phyloP scores from a whole-genome alignment of 805 yeast species.

The Saccharomycopsis babjevae region DNA sequence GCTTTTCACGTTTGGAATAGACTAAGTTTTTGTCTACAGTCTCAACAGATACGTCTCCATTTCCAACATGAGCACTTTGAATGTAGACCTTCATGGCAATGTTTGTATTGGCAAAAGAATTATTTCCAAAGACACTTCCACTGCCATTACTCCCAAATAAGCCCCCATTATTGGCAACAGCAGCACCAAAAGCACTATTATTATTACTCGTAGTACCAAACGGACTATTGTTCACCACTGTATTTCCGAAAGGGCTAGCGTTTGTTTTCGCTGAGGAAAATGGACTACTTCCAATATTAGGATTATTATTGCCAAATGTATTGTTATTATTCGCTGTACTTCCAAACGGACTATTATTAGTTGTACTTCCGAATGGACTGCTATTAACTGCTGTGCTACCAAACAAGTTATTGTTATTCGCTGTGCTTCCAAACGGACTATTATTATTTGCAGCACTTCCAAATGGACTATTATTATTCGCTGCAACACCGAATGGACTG shows the following conservation, averaged over 20 bases:
- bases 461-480: not conserved
- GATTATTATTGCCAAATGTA: not conserved
- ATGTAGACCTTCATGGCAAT: not conserved
- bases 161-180: not conserved
- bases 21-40: not conserved
- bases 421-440: not conserved
- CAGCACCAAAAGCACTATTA: not conserved
- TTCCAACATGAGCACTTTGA: not conserved
- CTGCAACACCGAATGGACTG: not conserved
- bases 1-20: not conserved
- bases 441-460: not conserved
- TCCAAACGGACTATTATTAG: not conserved
- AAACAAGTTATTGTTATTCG: too few relatives aligned
- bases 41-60: not conserved
- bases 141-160: not conserved
- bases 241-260: not conserved
- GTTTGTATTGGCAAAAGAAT: too few relatives aligned
- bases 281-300: not conserved
- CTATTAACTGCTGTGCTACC: not conserved
- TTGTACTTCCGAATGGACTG: not conserved
- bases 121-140: not conserved
- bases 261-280: not conserved
- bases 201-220: not conserved
- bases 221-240: not conserved
- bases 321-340: not conserved